Conservation (phyloP, 1,284 basidiomycete species). For the Ganoderma boninense region DNA sequence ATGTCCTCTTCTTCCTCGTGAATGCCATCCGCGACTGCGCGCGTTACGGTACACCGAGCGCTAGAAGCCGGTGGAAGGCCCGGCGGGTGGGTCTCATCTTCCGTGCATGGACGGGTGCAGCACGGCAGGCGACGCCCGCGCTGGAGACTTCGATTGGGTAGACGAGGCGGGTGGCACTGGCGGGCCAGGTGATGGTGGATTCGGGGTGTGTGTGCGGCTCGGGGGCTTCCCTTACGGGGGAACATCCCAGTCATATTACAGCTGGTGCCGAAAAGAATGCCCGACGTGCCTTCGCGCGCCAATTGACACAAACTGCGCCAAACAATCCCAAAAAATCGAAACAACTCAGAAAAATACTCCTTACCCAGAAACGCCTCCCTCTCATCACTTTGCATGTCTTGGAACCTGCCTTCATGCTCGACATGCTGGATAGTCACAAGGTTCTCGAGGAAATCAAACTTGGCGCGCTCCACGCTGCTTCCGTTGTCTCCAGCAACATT, state of each 20-base stretch:
- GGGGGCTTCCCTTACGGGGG: background rate
- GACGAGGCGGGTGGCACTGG: background rate
- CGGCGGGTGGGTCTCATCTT: background rate
- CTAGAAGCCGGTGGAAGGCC: background rate
- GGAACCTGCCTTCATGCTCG: too few relatives aligned
- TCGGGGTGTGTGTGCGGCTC: background rate
- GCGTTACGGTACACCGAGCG: background rate
- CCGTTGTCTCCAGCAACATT: too few relatives aligned
- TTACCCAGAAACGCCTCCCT: too few relatives aligned
- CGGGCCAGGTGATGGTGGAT: background rate
- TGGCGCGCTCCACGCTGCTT: too few relatives aligned
- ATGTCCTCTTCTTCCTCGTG: background rate
- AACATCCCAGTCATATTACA: background rate
- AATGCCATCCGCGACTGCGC: background rate
- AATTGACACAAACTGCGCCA: too few relatives aligned
- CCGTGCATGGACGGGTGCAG: background rate
- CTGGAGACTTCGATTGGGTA: background rate
- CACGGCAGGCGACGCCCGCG: background rate
- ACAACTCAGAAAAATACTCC: too few relatives aligned
- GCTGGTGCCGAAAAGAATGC: too few relatives aligned
- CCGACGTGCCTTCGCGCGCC: too few relatives aligned
- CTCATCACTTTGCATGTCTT: too few relatives aligned
- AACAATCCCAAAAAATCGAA: too few relatives aligned
- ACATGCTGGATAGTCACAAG: too few relatives aligned
- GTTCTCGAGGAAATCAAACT: too few relatives aligned